phyloP scores from a whole-genome alignment of 352 stramenopile species.

The Peronospora belbahrii region DNA sequence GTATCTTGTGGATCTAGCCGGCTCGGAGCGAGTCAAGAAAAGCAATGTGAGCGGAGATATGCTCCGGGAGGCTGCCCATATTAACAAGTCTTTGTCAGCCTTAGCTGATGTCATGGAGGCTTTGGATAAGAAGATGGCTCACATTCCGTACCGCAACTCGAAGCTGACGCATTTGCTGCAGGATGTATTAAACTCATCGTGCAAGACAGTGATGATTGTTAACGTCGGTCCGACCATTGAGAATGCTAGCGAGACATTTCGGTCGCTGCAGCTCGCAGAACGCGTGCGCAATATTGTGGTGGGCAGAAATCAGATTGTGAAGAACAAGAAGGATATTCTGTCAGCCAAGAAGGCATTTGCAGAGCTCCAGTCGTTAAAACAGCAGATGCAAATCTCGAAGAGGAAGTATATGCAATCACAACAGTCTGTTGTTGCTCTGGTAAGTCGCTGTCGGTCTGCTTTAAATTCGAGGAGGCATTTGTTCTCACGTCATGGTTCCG shows the following conservation, averaged over 20 bases:
- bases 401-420: constrained; percentile 86
- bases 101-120: constrained; percentile 91
- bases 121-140: constrained; percentile 84
- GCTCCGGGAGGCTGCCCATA: constrained; percentile 70
- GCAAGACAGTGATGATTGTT: constrained; percentile 93
- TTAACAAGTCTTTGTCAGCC: constrained; percentile 87
- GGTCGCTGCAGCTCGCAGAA: constrained; percentile 84
- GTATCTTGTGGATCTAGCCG: constrained; percentile 90
- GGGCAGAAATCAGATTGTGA: constrained; percentile 69
- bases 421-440: constrained; percentile 84
- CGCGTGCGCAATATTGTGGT: constrained; percentile 76
- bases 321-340: constrained; percentile 82
- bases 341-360: constrained; percentile 90
- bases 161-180: constrained; percentile 97
- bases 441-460: constrained; percentile 52
- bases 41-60: constrained; percentile 83
- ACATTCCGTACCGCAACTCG: constrained; percentile 96
- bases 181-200: constrained; percentile 85
- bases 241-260: constrained; percentile 78
- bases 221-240: constrained; percentile 82
- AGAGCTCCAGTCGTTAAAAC: constrained; percentile 91
- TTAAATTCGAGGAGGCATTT: constrained; percentile 25
- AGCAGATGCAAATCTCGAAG: constrained; percentile 84
- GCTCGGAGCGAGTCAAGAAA: constrained; percentile 89
- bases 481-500: constrained; percentile 29